Conservation (phyloP, 2,329 filamentous ascomycete genomes). For the Cordyceps javanica region DNA sequence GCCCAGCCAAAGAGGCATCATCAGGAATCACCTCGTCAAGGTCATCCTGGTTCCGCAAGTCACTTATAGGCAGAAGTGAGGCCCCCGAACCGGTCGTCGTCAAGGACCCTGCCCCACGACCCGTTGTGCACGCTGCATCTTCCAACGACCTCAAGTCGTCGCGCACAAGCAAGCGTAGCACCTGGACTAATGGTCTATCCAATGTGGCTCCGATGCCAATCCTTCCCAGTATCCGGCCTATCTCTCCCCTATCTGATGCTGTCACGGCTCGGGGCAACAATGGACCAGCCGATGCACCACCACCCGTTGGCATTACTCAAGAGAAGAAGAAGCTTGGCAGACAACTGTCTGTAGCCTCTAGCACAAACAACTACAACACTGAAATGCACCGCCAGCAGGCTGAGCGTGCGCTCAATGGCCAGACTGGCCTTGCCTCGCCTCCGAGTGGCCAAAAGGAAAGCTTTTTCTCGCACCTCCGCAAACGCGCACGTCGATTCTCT, state of each 20-base stretch:
- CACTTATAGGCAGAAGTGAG: conserved; percentile 75
- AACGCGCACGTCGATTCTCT: conserved; percentile 85
- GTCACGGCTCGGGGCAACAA: conserved; percentile 83
- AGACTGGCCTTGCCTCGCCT: conserved; percentile 68
- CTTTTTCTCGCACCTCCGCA: conserved; percentile 96
- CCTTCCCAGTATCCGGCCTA: conserved; percentile 85
- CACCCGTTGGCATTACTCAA: conserved; percentile 35
- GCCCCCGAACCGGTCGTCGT: conserved; percentile 53
- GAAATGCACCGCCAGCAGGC: conserved; percentile 87
- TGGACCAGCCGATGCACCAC: conserved; percentile 28
- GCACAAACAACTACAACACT: conserved; percentile 86
- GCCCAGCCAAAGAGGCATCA: conserved; percentile 54
- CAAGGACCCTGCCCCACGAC: conserved; percentile 43
- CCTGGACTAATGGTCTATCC: conserved; percentile 80
- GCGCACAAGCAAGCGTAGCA: conserved; percentile 72
- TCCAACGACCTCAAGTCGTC: conserved; percentile 35
- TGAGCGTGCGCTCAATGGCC: conserved; percentile 82
- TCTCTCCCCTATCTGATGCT: conserved; percentile 92
- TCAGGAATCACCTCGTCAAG: conserved; percentile 66
- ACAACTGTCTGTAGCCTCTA: conserved; percentile 86
- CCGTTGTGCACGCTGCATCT: conserved; percentile 38
- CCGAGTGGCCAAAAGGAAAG: conserved; percentile 81
- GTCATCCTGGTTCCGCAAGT: conserved; percentile 95
- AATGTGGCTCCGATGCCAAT: conserved; percentile 91
- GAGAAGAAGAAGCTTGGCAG: conserved; percentile 92